These are phyloP conservation scores for Leccinum uliginosum DNA, from an alignment of 768 basidiomycete species.

Conservation along the genomic window DNA sequence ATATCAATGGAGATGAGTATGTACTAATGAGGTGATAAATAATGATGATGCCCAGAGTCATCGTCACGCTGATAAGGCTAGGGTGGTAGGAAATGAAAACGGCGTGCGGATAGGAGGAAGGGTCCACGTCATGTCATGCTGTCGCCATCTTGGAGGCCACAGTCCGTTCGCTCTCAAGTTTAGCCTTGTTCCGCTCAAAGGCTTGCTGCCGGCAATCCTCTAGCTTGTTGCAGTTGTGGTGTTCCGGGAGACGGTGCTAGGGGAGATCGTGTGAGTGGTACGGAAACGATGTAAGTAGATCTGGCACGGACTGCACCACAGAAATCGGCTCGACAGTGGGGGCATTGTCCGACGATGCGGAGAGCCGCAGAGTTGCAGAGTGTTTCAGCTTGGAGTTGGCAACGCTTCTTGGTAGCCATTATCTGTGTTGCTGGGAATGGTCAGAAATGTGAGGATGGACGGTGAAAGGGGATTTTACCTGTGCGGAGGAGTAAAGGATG, in stretches of 20 bases:
- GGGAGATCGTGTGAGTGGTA: conserved; percentile 14
- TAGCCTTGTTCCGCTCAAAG: conserved; percentile 82
- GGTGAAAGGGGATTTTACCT: not conserved
- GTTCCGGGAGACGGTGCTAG: conserved; percentile 86
- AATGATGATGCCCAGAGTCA: conserved; percentile 18
- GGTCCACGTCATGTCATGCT: conserved; percentile 40
- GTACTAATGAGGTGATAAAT: conserved; percentile 26
- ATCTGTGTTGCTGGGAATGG: conserved; percentile 9
- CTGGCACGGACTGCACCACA: conserved; percentile 61
- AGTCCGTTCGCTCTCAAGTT: conserved; percentile 85
- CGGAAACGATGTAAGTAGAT: not conserved
- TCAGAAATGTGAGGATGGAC: not conserved
- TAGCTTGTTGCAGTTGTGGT: conserved; percentile 79
- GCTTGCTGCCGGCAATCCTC: conserved; percentile 85
- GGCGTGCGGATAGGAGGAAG: conserved; percentile 9
- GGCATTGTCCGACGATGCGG: conserved; percentile 81
- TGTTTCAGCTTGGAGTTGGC: conserved; percentile 56
- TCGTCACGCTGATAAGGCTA: conserved; percentile 19
- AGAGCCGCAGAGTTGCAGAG: conserved; percentile 74
- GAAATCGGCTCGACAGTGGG: conserved; percentile 73
- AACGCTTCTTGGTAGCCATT: conserved; percentile 87
- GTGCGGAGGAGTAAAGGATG: not conserved
- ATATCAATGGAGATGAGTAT: conserved; percentile 9
- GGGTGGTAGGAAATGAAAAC: conserved; percentile 3
- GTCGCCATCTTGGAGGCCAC: conserved; percentile 83